Conservation (phyloP, 768 basidiomycete species). For the Butyriboletus loyo region DNA sequence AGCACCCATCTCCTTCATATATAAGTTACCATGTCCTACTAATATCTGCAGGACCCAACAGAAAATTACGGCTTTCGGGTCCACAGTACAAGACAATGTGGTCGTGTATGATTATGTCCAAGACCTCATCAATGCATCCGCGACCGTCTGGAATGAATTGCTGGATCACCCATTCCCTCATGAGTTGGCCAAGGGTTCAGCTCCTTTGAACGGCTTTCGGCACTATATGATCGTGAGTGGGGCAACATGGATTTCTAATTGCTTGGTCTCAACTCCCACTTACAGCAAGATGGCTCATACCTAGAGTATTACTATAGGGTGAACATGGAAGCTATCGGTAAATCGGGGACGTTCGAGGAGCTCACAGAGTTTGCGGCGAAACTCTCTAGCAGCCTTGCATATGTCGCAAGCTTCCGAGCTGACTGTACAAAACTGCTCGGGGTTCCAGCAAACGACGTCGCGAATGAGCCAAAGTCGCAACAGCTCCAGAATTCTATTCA, state of each 20-base stretch:
- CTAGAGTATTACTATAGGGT: constrained; percentile 4
- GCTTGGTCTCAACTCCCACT: no score
- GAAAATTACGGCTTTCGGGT: neutral
- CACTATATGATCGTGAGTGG: no score
- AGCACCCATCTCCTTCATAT: neutral
- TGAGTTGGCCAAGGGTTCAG: neutral
- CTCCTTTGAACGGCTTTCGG: constrained; percentile 3
- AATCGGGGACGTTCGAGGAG: neutral
- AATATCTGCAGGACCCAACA: neutral
- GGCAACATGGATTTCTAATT: no score
- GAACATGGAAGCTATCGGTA: neutral
- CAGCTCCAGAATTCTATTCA: neutral
- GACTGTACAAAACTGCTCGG: neutral
- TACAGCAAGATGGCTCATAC: constrained; percentile 6
- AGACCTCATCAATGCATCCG: neutral
- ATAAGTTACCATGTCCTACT: neutral
- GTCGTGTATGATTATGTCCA: no score
- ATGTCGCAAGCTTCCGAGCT: neutral
- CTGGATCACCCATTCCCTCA: neutral
- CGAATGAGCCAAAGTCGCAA: neutral
- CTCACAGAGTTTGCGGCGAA: neutral
- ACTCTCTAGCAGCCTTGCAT: neutral
- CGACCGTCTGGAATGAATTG: neutral
- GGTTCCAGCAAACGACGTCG: neutral
- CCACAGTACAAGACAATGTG: rapidly evolving